A percentile compares a stretch with the other conserved stretches of the same genome.
phyloP scores from a whole-genome alignment of 495 filamentous ascomycete genomes.

The Friedmanniomyces simplex region DNA sequence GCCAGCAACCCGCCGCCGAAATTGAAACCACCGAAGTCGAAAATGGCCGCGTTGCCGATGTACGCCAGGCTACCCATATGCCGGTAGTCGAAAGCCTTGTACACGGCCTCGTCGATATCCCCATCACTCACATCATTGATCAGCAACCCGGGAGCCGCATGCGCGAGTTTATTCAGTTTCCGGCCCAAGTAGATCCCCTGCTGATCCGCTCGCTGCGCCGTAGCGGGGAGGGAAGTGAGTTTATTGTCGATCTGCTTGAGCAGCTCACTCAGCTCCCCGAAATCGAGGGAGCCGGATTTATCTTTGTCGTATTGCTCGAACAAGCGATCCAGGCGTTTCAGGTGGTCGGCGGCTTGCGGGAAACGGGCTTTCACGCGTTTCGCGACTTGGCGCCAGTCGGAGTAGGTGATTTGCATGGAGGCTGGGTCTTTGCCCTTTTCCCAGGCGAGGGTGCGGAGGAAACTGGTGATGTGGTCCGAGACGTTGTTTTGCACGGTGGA shows the following conservation, averaged over 20 bases:
- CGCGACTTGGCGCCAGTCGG: constrained; percentile 79
- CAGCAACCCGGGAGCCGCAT: constrained; percentile 61
- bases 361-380: constrained; percentile 75
- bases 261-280: constrained; percentile 79
- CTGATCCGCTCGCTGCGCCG: constrained; percentile 95
- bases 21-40: constrained; percentile 72
- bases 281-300: constrained; percentile 83
- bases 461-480: constrained; percentile 72
- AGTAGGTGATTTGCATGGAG: constrained; percentile 68
- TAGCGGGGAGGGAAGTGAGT: constrained; percentile 35
- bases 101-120: constrained; percentile 83
- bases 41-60: constrained; percentile 90
- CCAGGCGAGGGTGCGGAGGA: constrained; percentile 84
- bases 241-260: constrained; percentile 53
- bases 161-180: constrained; percentile 88
- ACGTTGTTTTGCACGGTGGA: constrained; percentile 94
- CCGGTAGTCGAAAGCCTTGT: constrained; percentile 91
- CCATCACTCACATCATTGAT: constrained; percentile 78
- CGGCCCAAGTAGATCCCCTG: constrained; percentile 88
- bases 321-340: constrained; percentile 76
- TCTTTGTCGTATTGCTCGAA: constrained; percentile 91
- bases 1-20: constrained; percentile 80
- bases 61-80: constrained; percentile 91
- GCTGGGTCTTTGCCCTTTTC: constrained; percentile 83
- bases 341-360: constrained; percentile 84